Percentiles rank a stretch among this genome's conserved stretches.
phyloP scores from a whole-genome alignment of 129 eudicot genomes.

The Tagetes erecta region DNA sequence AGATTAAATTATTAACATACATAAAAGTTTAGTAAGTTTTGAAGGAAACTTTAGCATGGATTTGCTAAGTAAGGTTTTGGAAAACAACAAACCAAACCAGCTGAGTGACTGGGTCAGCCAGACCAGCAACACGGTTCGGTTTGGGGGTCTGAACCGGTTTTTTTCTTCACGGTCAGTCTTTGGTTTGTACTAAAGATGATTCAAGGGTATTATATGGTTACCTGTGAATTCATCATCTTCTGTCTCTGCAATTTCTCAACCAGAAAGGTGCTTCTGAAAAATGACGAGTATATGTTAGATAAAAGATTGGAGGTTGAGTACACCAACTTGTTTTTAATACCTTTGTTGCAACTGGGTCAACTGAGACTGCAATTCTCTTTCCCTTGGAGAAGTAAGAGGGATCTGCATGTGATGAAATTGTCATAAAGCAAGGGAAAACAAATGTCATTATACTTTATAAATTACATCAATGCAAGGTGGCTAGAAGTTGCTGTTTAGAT shows the following conservation, averaged over 20 bases:
- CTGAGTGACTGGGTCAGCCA: not conserved
- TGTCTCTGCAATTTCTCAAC: constrained; percentile 20
- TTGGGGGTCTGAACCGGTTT: not conserved
- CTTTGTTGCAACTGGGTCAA: constrained; percentile 80
- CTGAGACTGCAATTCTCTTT: constrained; percentile 72
- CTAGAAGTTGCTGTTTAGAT: not conserved
- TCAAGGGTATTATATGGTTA: not conserved
- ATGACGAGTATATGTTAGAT: not conserved
- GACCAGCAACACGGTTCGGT: not conserved
- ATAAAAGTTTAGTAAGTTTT: not conserved
- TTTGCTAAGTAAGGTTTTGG: not conserved
- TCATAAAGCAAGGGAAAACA: not conserved
- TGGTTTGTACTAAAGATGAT: not conserved
- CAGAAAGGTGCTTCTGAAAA: constrained; percentile 5
- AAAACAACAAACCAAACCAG: not conserved
- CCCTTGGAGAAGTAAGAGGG: constrained; percentile 55
- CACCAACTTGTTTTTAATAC: constrained; percentile 35
- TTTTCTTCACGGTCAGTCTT: not conserved
- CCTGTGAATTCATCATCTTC: constrained; percentile 24
- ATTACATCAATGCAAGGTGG: not conserved
- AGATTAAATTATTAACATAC: too few relatives aligned
- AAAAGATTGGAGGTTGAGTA: constrained; percentile 6
- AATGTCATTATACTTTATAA: not conserved
- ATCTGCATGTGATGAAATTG: constrained; percentile 42
- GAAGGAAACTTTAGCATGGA: not conserved